phyloP scores from a whole-genome alignment of 2,329 filamentous ascomycete genomes.

The Colletotrichum lupini region DNA sequence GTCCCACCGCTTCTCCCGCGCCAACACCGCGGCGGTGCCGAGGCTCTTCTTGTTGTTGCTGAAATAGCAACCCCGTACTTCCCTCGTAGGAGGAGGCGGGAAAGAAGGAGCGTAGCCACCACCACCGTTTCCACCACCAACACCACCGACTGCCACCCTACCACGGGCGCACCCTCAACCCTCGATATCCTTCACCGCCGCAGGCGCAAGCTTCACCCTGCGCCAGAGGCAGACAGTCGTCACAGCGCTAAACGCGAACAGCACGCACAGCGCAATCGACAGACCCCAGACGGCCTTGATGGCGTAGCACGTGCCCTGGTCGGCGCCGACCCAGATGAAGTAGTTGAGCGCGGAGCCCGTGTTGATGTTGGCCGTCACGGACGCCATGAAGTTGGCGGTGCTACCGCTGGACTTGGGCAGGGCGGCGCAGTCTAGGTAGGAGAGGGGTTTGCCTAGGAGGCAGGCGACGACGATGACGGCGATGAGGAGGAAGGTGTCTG shows the following conservation, averaged over 20 bases:
- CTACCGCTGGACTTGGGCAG: slow-evolving; percentile 53
- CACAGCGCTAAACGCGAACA: slow-evolving; percentile 73
- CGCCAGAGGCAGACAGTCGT: slow-evolving; percentile 72
- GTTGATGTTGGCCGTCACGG: slow-evolving; percentile 54
- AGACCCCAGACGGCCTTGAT: slow-evolving; percentile 91
- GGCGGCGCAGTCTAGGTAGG: slow-evolving; percentile 76
- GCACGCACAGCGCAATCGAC: slow-evolving; percentile 79
- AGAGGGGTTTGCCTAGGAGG: slow-evolving; percentile 82
- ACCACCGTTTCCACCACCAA: background rate
- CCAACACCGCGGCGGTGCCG: slow-evolving; percentile 49
- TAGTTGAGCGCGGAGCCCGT: slow-evolving; percentile 49
- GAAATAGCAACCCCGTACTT: slow-evolving; percentile 17
- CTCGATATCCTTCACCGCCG: slow-evolving; percentile 60
- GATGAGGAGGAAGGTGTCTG: slow-evolving; percentile 78
- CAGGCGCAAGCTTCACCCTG: slow-evolving; percentile 58
- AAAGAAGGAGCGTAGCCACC: slow-evolving; percentile 2
- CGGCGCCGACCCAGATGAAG: slow-evolving; percentile 61
- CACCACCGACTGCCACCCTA: slow-evolving; percentile 37
- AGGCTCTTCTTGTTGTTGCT: slow-evolving; percentile 43
- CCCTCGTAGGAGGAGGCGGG: slow-evolving; percentile 16
- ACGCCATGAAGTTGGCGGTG: slow-evolving; percentile 56
- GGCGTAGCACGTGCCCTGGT: slow-evolving; percentile 78
- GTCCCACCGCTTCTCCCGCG: slow-evolving; percentile 45
- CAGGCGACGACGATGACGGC: slow-evolving; percentile 83
- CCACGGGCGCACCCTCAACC: slow-evolving; percentile 61